Conservation (phyloP, 768 basidiomycete species). For the Phanerochaete sordida region DNA sequence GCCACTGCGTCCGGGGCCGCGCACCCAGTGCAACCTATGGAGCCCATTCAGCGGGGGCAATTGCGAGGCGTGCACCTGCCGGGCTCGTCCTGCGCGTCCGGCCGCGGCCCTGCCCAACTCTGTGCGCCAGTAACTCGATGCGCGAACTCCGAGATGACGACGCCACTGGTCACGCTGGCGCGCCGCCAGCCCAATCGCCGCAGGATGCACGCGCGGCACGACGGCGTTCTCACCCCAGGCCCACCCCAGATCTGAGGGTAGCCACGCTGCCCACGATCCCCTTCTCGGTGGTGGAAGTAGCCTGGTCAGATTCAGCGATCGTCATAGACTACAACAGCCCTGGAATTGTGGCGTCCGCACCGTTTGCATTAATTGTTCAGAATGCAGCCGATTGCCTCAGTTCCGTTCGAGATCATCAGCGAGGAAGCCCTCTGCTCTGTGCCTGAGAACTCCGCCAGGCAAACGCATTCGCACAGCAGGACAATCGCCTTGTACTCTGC, state of each 20-base stretch:
- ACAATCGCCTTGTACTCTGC: too few species aligned
- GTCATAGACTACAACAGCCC: neutral
- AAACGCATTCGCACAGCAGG: too few species aligned
- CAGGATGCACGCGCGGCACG: neutral
- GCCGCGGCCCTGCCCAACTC: neutral
- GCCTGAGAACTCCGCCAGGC: too few species aligned
- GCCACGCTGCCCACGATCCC: too few species aligned
- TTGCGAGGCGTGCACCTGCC: neutral
- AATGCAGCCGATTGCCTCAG: neutral
- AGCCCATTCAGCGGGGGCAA: neutral
- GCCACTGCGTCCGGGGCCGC: too few species aligned
- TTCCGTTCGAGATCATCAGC: too few species aligned
- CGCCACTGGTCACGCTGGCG: neutral
- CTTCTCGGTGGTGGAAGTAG: too few species aligned
- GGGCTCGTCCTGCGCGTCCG: neutral
- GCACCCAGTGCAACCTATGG: too few species aligned
- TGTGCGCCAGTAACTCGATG: neutral
- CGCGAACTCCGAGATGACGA: neutral
- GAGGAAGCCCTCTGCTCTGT: too few species aligned
- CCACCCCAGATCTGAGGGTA: neutral
- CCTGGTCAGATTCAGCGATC: too few species aligned
- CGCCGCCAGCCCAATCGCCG: neutral
- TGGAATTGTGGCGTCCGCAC: neutral
- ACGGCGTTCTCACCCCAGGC: neutral
- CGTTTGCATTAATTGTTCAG: too few species aligned